Evolutionary conservation across 176 grass and related monocot genomes (phyloP), one percentile per base, ranked within the genome.

Genomic region (Chrysopogon serrulatus): DNA sequence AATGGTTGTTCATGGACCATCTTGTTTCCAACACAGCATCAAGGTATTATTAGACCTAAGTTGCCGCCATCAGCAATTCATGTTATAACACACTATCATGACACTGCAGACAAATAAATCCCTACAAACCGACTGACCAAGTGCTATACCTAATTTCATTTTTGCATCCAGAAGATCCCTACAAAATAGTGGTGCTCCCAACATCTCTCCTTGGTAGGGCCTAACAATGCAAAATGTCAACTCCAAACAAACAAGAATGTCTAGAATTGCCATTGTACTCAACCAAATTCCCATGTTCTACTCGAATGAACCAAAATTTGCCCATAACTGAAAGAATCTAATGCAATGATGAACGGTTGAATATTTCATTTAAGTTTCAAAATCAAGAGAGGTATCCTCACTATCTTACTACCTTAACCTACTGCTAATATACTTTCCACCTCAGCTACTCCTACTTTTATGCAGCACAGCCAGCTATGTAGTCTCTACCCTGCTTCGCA

Each of bases 151-250:
- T 70, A 86, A 68, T 86, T 78, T 66, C 44, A 26, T 83, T 67
- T 75, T 68, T 37, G 30, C 65, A 67, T 73, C 66, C 65, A 45
- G 74, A 83, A 74, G 60, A 79, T 75, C 84, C 36, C 37, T 34
- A 49, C 59, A 51, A 78, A 66, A 78, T 83, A 86, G 36, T 86
- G 74, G 36, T 42, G 18, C 67, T 31, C 35, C 79, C 74, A 72
- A 79, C 45, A 90, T 90, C 84, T 83, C 84, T 83, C 39, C 79
- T 74, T 78, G 74, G 74, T 83, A 83, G 74, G 88, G 24, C 75
- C 88, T 68, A 60, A 83, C 37, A 87, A 62, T 62, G 62, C 67
- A 10, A 79, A 74, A 83, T 43, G 80, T 83, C 74, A 86, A 87
- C 86, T 77, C 48, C 9, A 26, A 43, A 66, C 23, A 65, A 76